Evolutionary conservation across 169 alveolate genomes (phyloP).

Genomic region (Plasmodium fragile): DNA sequence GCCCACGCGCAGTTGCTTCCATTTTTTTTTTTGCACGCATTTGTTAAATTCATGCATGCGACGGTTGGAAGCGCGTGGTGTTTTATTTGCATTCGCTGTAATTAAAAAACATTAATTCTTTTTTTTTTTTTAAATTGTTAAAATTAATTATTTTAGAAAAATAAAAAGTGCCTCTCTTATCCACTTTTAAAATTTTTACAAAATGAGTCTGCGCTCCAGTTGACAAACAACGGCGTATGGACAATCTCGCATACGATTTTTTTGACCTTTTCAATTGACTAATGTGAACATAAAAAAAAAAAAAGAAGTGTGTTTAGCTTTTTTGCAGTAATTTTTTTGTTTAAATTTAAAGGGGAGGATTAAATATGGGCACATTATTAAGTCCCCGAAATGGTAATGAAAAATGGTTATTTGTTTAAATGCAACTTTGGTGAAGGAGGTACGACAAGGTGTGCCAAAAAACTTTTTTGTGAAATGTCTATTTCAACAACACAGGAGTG

Average conservation of each 20-base stretch:
- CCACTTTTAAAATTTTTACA: not conserved
- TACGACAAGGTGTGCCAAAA: not conserved
- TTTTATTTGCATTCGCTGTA: not conserved
- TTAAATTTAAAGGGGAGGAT: not conserved
- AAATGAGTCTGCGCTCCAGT: not conserved
- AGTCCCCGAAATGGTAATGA: not conserved
- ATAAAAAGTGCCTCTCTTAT: not conserved
- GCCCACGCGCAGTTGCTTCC: not conserved
- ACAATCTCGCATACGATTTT: not conserved
- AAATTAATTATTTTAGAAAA: no score
- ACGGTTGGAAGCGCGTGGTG: not conserved
- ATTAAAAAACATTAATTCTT: not conserved
- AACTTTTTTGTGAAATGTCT: not conserved
- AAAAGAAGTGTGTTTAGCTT: not conserved
- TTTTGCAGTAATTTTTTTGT: not conserved
- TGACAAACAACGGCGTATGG: not conserved
- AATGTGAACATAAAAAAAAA: not conserved
- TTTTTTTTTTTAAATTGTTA: no score
- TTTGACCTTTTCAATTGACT: not conserved
- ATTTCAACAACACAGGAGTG: not conserved
- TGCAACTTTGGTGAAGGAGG: not conserved
- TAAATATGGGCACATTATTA: not conserved
- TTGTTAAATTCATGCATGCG: not conserved
- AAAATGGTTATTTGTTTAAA: not conserved
- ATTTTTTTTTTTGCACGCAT: not conserved